Conservation (phyloP, 345 rosid species). For the Hirschfeldia incana region DNA sequence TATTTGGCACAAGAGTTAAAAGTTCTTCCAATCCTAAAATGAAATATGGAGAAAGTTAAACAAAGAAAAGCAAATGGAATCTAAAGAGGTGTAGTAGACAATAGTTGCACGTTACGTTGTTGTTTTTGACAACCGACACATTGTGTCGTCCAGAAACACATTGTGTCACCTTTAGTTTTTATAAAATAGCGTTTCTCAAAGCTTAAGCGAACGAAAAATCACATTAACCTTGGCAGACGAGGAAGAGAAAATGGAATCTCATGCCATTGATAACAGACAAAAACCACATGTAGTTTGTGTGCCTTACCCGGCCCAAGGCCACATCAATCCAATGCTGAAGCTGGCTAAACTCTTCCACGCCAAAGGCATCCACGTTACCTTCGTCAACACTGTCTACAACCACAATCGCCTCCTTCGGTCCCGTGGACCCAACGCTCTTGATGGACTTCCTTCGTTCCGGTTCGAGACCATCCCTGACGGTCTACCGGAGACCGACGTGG, state of each 20-base stretch:
- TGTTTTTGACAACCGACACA: neutral
- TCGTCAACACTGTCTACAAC: conserved; percentile 34
- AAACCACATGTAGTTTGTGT: conserved; percentile 20
- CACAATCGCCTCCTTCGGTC: conserved; percentile 34
- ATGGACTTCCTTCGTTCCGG: conserved; percentile 11
- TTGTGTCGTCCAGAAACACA: neutral
- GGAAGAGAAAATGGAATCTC: neutral
- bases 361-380: conserved; percentile 22
- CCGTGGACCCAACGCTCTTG: conserved; percentile 14
- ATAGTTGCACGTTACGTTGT: neutral
- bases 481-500: conserved; percentile 15
- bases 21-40: neutral
- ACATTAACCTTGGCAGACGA: neutral
- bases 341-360: conserved; percentile 8
- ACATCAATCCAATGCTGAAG: conserved; percentile 21
- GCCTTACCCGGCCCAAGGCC: conserved; percentile 19
- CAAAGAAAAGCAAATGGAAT: neutral
- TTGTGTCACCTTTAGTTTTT: neutral
- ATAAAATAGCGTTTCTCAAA: conserved; percentile 3
- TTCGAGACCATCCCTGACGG: conserved; percentile 36
- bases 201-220: neutral
- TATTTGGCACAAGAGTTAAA: neutral
- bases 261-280: neutral
- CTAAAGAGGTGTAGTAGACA: neutral
- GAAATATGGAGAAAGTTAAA: neutral